phyloP scores from a whole-genome alignment of 495 filamentous ascomycete species.

The Pseudevernia furfuracea region DNA sequence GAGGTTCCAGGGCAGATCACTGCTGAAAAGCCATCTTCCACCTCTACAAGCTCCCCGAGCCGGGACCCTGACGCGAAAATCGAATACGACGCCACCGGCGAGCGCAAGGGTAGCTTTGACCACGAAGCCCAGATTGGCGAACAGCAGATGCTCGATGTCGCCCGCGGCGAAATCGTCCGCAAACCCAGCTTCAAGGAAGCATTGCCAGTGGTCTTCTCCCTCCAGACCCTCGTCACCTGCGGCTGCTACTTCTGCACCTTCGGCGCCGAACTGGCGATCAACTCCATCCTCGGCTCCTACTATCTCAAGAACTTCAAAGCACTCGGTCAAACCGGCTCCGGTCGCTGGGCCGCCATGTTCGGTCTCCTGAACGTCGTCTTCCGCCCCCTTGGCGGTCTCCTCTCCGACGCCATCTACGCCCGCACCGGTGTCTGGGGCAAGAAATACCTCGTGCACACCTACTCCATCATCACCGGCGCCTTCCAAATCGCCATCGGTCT shows the following conservation, averaged over 20 bases:
- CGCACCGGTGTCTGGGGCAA: constrained; percentile 62
- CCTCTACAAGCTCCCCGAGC: constrained; percentile 27
- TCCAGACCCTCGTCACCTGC: constrained; percentile 59
- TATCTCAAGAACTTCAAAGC: constrained; percentile 68
- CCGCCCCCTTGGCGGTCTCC: constrained; percentile 65
- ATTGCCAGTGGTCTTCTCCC: constrained; percentile 50
- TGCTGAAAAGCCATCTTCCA: constrained; percentile 39
- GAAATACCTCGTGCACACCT: constrained; percentile 60
- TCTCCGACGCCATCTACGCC: constrained; percentile 66
- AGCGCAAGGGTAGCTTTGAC: constrained; percentile 34
- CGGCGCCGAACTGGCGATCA: constrained; percentile 78
- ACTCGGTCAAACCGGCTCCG: constrained; percentile 64
- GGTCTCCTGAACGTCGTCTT: constrained; percentile 76
- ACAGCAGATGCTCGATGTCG: constrained; percentile 49
- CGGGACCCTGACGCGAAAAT: constrained; percentile 36
- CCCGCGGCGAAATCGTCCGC: constrained; percentile 56
- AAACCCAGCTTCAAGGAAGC: constrained; percentile 58
- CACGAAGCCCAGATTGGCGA: constrained; percentile 46
- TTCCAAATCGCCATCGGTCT: constrained; percentile 67
- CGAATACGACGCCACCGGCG: constrained; percentile 31
- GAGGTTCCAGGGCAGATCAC: constrained; percentile 48
- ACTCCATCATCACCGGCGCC: constrained; percentile 56
- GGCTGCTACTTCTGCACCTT: constrained; percentile 80
- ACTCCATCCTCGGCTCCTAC: constrained; percentile 72
- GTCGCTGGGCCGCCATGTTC: constrained; percentile 83